Evolutionary conservation across 2,329 filamentous ascomycete species (phyloP), one percentile per base, ranked within the genome.

Genomic region (Pseudovirgaria hyperparasitica): DNA sequence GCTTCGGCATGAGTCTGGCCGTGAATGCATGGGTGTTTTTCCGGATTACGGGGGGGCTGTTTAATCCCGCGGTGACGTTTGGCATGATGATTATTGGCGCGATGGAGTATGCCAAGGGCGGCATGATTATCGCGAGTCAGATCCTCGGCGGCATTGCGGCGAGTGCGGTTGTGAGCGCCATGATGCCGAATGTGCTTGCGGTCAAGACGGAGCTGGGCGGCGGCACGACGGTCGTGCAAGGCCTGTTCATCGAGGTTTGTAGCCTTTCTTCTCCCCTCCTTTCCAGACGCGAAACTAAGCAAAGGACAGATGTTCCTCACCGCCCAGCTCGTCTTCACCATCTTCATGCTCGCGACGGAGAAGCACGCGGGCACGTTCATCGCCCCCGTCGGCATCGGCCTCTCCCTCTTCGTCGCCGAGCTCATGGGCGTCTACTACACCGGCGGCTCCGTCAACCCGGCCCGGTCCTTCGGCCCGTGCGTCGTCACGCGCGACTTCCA

Each of bases 341-440:
- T 57, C 25, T 54, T 56, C 39, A 76, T 82, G 67, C 61, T 82
- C 23, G 76, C 76, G 0, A 70, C 72, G 4, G 76, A 82, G 46
- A 82, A 84, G 54, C 76, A 82, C 48, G 72, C 74, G 23, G 70
- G 71, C 3, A 84, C 78, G 0, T 81, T 66, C 43, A 54, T 82
- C 2, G 78, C 78, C 0, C 78, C 79, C 0, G 55, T 84, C 4
- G 76, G 74, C 9, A 81, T 85, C 38, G 80, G 80, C 1, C 52
- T 82, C 2, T 62, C 76, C 0, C 63, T 84, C 28, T 82, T 84
- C 48, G 65, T 82, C 22, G 57, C 59, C 0, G 62, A 71, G 31
- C 35, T 72, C 26, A 52, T 59, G 4, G 65, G 62, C 50, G 57
- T 61, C 2, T 57, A 45, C 41, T 62, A 51, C 32, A 61, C 58